Evolutionary conservation across 805 yeast species (phyloP), one percentile per base, ranked within the genome.

Genomic region (Ogataea nonfermentans): DNA sequence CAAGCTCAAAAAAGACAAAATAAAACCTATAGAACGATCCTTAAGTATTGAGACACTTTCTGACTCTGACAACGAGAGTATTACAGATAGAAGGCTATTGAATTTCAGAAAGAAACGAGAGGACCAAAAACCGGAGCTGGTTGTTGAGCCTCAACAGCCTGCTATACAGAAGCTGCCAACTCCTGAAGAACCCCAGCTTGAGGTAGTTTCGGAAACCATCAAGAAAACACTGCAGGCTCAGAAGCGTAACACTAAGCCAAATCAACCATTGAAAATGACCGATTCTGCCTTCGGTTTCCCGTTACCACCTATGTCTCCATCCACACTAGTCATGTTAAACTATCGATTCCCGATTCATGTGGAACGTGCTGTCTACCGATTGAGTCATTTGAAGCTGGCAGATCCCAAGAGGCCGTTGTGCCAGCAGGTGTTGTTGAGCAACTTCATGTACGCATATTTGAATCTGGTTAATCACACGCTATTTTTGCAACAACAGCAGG

Each of bases 401-500:
- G 95, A 93, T 62, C 91, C 98, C 1, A 84, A 88, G 57, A 70
- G 98, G 43, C 93, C 95, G 20, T 66, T 93, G 46, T 73, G 89
- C 26, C 97, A 93, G 60, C 99, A 93, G 60, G 99, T 93, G 2
- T 62, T 93, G 35, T 66, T 93, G 48, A 87, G 96, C 43, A 93
- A 93, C 61, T 93, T 93, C 75, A 93, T 93, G 99, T 93, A 93
- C 59, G 91, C 97, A 0, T 93, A 93, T 63, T 73, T 93, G 69
- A 91, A 93, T 57, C 70, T 93, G 62, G 96, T 93, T 40, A 95
- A 91, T 61, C 97, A 91, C 59, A 90, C 91, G 11, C 68, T 84
- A 50, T 87, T 82, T 61, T 62, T 85, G 46, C 91, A 84, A 53
- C 87, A 81, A 44, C 62, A 58, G 32, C 61, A 68, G 45, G 74